Evolutionary conservation across 176 grass and related monocot genomes (phyloP), one percentile per base, ranked within the genome.

Genomic region (Luzula sylvatica): DNA sequence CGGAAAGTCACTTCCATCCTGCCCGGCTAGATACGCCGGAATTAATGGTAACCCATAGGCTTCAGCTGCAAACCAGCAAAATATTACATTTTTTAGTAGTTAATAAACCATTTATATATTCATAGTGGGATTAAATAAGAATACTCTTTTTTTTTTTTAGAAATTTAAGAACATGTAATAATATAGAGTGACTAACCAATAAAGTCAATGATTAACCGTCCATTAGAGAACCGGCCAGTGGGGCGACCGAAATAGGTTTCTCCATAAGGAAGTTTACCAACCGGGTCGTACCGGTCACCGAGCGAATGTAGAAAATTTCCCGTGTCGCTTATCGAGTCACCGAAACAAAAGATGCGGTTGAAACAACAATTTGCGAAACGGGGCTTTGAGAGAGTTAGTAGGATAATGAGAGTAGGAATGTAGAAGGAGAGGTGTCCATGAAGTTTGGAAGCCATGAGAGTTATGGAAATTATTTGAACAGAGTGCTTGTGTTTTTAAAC

Each of bases 121-220:
- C 30, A 35, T 9, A 32, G 30, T 4, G 9, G 5, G 30, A 35
- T 35, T 35, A 35, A 9, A 9, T 35, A 35, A 35, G 5, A 9
- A 35, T 7, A 35, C 30, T 35, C 5, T 4, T 3, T 3, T 20
- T 11, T 11, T n/a, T 5, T 19, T 20, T 35, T 18, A 29, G 43
- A 40, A 11, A 42, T 14, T 53, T 25, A 15, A 12, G 25, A 64
- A 4, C 0, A 13, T 46, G 11, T 18, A 25, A 47, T 7, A 2
- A 55, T 27, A 16, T 16, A 58, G 22, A 13, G 4, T 23, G 15
- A 63, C 78, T 65, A 45, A 94, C 87, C 78, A 42, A 94, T 76
- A 68, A 94, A 94, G 75, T 94, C 82, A 26, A 94, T 74, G 57
- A 94, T 71, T 52, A 94, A 60, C 20, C 88, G 88, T 9, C 88